Evolutionary conservation across 495 filamentous ascomycete genomes (phyloP).

Genomic region (Achaetomiella virescens): DNA sequence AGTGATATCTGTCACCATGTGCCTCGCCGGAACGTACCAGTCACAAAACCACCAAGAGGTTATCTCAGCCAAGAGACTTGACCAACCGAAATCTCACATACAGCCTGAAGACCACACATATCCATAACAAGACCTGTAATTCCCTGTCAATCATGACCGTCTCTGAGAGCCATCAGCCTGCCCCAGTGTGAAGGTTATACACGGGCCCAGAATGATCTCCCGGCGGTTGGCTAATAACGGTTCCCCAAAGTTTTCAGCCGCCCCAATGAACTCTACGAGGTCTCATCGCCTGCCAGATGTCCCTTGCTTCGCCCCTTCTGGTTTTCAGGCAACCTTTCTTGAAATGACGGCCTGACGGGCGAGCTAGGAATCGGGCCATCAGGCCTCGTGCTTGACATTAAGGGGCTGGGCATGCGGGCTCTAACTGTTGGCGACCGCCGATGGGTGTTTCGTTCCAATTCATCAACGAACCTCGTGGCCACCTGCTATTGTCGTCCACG

Average conservation of each 20-base stretch:
- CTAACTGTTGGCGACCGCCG: too few relatives aligned
- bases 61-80: constrained; percentile 28
- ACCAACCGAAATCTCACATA: constrained; percentile 23
- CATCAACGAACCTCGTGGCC: too few relatives aligned
- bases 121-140: constrained; percentile 16
- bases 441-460: too few relatives aligned
- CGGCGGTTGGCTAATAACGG: constrained; percentile 21
- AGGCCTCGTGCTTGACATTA: too few relatives aligned
- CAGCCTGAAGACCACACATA: constrained; percentile 26
- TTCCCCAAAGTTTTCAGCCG: constrained; percentile 22
- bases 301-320: too few relatives aligned
- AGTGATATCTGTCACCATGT: background rate
- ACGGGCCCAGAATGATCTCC: constrained; percentile 21
- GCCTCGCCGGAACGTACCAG: constrained; percentile 17
- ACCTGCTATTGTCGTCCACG: too few relatives aligned
- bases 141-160: background rate
- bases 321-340: too few relatives aligned
- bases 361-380: too few relatives aligned
- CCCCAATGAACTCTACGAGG: constrained; percentile 8
- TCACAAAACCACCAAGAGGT: constrained; percentile 29
- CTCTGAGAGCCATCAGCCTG: background rate
- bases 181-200: constrained; percentile 25
- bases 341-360: too few relatives aligned
- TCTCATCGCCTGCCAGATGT: background rate
- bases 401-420: too few relatives aligned